phyloP scores from a whole-genome alignment of 2,329 filamentous ascomycete genomes.

The Apiospora kogelbergensis region DNA sequence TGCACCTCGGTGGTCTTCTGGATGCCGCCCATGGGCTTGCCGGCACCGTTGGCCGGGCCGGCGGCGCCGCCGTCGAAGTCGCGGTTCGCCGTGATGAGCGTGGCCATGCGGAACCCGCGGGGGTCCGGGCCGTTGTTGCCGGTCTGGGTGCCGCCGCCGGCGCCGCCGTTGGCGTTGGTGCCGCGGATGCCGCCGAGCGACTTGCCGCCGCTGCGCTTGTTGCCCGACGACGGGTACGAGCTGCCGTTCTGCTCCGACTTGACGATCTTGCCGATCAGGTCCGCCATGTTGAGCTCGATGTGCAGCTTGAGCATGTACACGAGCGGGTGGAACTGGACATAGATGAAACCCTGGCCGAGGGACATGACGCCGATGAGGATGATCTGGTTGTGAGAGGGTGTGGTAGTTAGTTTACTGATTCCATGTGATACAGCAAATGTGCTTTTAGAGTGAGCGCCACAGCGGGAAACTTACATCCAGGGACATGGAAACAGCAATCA shows the following conservation, averaged over 20 bases:
- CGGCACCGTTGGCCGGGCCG: not conserved
- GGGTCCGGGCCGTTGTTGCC: not conserved
- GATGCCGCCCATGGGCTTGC: not conserved
- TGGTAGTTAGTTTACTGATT: not conserved
- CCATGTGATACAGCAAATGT: too few relatives aligned
- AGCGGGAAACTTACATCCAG: conserved; percentile 30
- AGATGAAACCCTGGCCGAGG: conserved; percentile 41
- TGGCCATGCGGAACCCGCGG: conserved; percentile 10
- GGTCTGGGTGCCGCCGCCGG: not conserved
- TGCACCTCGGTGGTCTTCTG: conserved; percentile 6
- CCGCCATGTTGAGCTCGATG: conserved; percentile 55
- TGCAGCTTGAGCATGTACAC: conserved; percentile 54
- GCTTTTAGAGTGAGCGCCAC: too few relatives aligned
- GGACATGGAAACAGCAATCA: conserved; percentile 38
- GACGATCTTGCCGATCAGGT: conserved; percentile 43
- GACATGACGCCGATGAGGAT: conserved; percentile 44
- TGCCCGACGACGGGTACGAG: conserved; percentile 7
- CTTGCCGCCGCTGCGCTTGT: not conserved
- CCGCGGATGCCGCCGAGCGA: not conserved
- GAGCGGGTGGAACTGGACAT: conserved; percentile 50
- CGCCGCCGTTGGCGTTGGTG: not conserved
- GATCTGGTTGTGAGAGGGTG: conserved; percentile 15
- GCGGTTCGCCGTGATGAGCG: conserved; percentile 6
- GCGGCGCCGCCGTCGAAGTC: not conserved
- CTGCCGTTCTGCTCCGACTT: conserved; percentile 7